Base-by-base conservation (phyloP, 345 rosid species). In the Psidium friedrichsthalianum region DNA sequence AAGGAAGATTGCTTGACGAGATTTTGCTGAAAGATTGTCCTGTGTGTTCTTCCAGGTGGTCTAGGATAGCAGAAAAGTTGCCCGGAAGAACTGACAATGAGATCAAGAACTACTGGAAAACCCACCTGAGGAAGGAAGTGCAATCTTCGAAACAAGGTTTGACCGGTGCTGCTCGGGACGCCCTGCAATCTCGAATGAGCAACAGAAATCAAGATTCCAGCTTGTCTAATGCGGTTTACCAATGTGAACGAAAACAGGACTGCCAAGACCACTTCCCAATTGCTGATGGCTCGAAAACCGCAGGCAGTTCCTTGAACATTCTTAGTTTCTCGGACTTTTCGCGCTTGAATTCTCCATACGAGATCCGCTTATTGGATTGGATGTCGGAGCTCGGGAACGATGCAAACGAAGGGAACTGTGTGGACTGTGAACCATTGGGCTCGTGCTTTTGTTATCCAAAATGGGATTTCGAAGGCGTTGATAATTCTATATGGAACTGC, bases 11-110 rank as follows among this genome's bases (percentile, higher is more conserved):
- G 22, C 32, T 9, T 11, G 25, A 27, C 12, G 20, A 10, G 69
- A 56, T 20, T 82, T 83, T 51, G 20, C 22, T 83, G 22, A 78
- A 42, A 51, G 64, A 24, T 53, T 49, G 53, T 49, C 5, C 83
- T 29, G 40, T 76, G 27, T 36, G 85, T 1, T 84, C 27, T 25
- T 32, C 58, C 83, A 88, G 95, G 89, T 94, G 96, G 98, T 86
- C 95, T 5, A 93, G 87, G 87, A 94, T 95, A 87, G 97, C 96
- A 24, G 86, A 92, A 87, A 91, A 89, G 57, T 89, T 93, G 89
- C 97, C 98, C 0, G 80, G 80, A 69, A 69, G 80, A 69, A 69
- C 80, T 1, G 80, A 69, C 80, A 69, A 32, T 9, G 80, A 69
- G 80, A 69, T 69, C 80, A 69, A 69, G 80, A 69, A 69, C 80